Evolutionary conservation across 2,329 filamentous ascomycete species (phyloP).

Genomic region (Sphaceloma murrayae): DNA sequence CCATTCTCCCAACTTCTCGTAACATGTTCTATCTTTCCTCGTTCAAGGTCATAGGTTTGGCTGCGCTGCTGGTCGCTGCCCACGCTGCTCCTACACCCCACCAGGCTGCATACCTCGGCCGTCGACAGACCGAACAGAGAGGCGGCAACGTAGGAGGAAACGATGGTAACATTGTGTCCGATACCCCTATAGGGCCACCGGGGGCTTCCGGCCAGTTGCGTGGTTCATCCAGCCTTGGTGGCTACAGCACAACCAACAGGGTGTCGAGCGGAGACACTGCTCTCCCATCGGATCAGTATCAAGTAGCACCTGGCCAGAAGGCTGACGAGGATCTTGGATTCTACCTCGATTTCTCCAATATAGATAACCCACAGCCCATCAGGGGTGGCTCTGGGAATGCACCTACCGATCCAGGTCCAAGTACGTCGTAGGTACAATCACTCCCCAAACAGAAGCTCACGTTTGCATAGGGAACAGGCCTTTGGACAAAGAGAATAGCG

Average conservation of each 20-base stretch:
- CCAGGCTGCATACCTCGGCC: not conserved
- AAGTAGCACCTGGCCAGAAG: conserved; percentile 31
- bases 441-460: conserved; percentile 2
- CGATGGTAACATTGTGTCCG: conserved; percentile 16
- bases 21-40: not conserved
- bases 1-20: too few relatives aligned
- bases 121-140: conserved; percentile 4
- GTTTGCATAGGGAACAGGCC: conserved; percentile 24
- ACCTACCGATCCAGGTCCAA: conserved; percentile 33
- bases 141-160: conserved; percentile 3
- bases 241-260: conserved; percentile 28
- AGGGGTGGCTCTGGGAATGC: conserved; percentile 28
- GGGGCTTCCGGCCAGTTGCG: conserved; percentile 31
- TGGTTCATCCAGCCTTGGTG: conserved; percentile 27
- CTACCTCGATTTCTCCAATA: conserved; percentile 31
- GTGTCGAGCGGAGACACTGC: conserved; percentile 27
- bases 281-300: conserved; percentile 30
- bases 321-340: conserved; percentile 32
- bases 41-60: not conserved
- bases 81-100: conserved; percentile 12
- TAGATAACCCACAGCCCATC: conserved; percentile 35
- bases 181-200: conserved; percentile 25
- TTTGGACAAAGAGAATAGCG: conserved; percentile 33
- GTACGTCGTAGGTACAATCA: conserved; percentile 16
- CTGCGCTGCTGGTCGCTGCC: conserved; percentile 11